Evolutionary conservation across 371 early-diverging fungal species (phyloP).

Genomic region (Apophysomyces elegans): DNA sequence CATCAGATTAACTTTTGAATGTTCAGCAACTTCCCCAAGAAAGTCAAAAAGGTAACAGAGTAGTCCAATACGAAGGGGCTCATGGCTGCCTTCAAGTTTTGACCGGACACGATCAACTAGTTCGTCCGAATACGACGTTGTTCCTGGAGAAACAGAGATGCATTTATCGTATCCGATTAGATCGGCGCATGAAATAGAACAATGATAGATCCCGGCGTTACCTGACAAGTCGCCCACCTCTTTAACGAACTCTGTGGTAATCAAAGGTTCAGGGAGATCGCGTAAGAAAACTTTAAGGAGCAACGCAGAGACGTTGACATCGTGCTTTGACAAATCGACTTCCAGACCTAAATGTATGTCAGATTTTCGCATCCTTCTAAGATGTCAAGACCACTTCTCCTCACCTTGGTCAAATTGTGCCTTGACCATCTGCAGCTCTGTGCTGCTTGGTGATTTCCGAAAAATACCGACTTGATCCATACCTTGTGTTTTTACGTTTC

Average conservation of each 20-base stretch:
- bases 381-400: constrained; percentile 9
- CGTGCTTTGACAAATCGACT: constrained; percentile 64
- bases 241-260: constrained; percentile 52
- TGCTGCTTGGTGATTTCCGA: constrained; percentile 77
- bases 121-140: constrained; percentile 19
- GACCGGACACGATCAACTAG: constrained; percentile 22
- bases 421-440: constrained; percentile 62
- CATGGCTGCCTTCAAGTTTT: constrained; percentile 24
- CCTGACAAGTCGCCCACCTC: constrained; percentile 43
- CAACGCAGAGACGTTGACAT: constrained; percentile 84
- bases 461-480: constrained; percentile 88
- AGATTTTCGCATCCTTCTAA: constrained; percentile 31
- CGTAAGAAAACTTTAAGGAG: constrained; percentile 85
- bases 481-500: constrained; percentile 43
- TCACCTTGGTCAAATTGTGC: constrained; percentile 68
- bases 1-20: constrained; percentile 76
- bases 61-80: constrained; percentile 39
- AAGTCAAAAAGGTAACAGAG: constrained; percentile 69
- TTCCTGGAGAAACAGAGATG: neutral
- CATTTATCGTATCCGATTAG: neutral
- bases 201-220: neutral
- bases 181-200: neutral
- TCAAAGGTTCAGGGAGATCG: constrained; percentile 79
- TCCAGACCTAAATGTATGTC: constrained; percentile 25
- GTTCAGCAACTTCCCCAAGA: constrained; percentile 61